Evolutionary conservation across 2,329 filamentous ascomycete genomes (phyloP), one percentile per base, ranked within the genome.

Genomic region (Dothidotthia symphoricarpi): DNA sequence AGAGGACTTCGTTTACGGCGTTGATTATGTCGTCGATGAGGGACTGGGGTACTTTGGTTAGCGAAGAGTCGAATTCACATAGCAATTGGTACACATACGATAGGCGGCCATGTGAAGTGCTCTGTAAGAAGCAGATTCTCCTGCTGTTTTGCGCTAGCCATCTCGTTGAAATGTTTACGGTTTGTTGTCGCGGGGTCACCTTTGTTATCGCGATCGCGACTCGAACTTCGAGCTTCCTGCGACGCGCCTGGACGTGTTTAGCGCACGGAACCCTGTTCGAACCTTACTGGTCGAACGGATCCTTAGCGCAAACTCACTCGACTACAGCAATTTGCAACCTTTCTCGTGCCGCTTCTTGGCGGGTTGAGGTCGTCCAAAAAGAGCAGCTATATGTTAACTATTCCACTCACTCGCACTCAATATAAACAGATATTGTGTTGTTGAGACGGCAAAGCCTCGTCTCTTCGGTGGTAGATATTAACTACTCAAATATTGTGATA

Each of bases 21-120:
- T 97, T 96, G 73, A 97, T 95, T 56, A 97, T 90, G 70, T 97
- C 91, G 79, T 98, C 93, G 61, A 98, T 85, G 28, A 98, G 81
- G 45, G 86, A 86, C 90, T 95, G 58, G 16, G 36, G 32, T 39
- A 16, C 16, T 40, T 17, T 31, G 17, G 31, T 31, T 39, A 28
- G 34, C 15, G 24, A 36, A 16, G 15, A 16, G 7, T 17, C 31
- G 15, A 26, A 16, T 24, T 13, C 5, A 9, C 19, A 9, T 9
- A 22, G 19, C 9, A 12, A n/a, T 14, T 27, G 14, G 34, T 34
- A 16, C 12, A 47, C 85, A 61, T 70, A 95, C 90, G 51, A 95
- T 81, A 17, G 91, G 93, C 2, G 93, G 91, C 59, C 95, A 96
- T 50, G 88, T 87, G 59, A 98, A 86, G 64, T 98, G 93, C 75